Evolutionary conservation across 148 eudicot species (phyloP), one percentile per base, ranked within the genome.

Genomic region (Rhododendron molle): DNA sequence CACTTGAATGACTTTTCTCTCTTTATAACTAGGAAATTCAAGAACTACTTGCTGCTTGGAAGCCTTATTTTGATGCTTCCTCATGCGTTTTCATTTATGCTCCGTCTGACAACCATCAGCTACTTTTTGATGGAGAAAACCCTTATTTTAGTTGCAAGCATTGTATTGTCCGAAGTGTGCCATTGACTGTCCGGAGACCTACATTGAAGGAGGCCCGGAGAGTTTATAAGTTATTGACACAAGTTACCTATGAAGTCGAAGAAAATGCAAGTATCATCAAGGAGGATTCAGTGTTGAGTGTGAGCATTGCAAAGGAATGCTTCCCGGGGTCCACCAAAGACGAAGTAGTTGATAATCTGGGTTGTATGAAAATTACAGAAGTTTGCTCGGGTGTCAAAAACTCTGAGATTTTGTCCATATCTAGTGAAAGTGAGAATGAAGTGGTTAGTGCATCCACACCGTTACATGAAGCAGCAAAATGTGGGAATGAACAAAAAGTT

Each of bases 41-140:
- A 87, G 99, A 95, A 82, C 86, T 96, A 84, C 90, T 96, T 83
- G 88, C 90, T 86, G 88, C 93, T 58, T 96, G 99, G 99, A 96
- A 94, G 90, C 90, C 96, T 87, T 93, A 92, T 90, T 94, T 96
- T 90, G 92, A 93, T 84, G 92, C 88, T 76, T 90, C 97, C 46
- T 92, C 91, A 26, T 91, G 92, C 86, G 90, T 94, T 78, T 96
- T 94, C 78, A 86, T 96, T 82, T 81, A 91, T 86, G 96, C 99
- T 44, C 95, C 99, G 76, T 95, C 99, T 65, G 90, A 85, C 91
- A 96, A 95, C 87, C 95, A 92, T 7, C 97, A 93, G 72, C 85
- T 94, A 56, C 86, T 96, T 85, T 96, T 90, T 86, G 92, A 92
- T 60, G 94, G 96, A 84, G 96, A 93, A 50, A 91, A 87, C 47